These are phyloP conservation scores for Massarina eburnea DNA, from an alignment of 2,329 filamentous ascomycete species.

Conservation along the genomic window DNA sequence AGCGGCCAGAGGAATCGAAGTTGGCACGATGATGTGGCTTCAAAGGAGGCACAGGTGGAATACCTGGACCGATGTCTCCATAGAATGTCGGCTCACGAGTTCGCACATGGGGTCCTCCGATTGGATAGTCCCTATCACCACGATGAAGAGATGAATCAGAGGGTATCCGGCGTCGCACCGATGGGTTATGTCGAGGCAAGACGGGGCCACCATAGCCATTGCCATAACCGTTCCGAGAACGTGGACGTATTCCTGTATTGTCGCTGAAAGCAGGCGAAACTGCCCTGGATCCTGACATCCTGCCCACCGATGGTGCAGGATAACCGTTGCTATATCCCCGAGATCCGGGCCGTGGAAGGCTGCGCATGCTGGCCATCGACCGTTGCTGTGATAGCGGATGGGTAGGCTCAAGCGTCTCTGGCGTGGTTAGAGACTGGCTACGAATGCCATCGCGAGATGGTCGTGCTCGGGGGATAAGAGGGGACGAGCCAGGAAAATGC, in stretches of 20 bases:
- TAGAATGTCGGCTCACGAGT: slow-evolving; percentile 14
- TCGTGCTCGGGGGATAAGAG: slow-evolving; percentile 25
- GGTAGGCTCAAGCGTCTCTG: slow-evolving; percentile 32
- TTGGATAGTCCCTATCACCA: slow-evolving; percentile 15
- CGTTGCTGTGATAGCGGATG: slow-evolving; percentile 45
- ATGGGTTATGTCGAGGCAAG: slow-evolving; percentile 12
- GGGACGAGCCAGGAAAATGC: slow-evolving; percentile 33
- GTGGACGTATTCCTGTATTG: slow-evolving; percentile 10
- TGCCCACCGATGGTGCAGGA: slow-evolving; percentile 45
- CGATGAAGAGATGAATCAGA: slow-evolving; percentile 28
- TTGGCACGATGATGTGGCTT: slow-evolving; percentile 20
- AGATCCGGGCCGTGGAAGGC: slow-evolving; percentile 29
- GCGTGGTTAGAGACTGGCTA: slow-evolving; percentile 48
- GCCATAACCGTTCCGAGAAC: slow-evolving; percentile 19
- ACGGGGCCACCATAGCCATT: slow-evolving; percentile 11
- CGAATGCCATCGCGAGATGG: slow-evolving; percentile 41
- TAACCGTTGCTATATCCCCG: slow-evolving; percentile 43
- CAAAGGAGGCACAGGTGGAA: slow-evolving; percentile 27
- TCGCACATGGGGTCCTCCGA: slow-evolving; percentile 16
- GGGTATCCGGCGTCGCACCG: slow-evolving; percentile 26
- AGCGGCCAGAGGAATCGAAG: slow-evolving; percentile 15
- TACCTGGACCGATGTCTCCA: slow-evolving; percentile 13
- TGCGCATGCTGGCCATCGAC: slow-evolving; percentile 49
- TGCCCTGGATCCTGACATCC: slow-evolving; percentile 46
- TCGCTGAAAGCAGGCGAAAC: slow-evolving; percentile 50